Percentiles rank a stretch among this genome's conserved stretches.
Evolutionary conservation across 495 filamentous ascomycete species (phyloP).

Genomic region (Lophiotrema nucula): DNA sequence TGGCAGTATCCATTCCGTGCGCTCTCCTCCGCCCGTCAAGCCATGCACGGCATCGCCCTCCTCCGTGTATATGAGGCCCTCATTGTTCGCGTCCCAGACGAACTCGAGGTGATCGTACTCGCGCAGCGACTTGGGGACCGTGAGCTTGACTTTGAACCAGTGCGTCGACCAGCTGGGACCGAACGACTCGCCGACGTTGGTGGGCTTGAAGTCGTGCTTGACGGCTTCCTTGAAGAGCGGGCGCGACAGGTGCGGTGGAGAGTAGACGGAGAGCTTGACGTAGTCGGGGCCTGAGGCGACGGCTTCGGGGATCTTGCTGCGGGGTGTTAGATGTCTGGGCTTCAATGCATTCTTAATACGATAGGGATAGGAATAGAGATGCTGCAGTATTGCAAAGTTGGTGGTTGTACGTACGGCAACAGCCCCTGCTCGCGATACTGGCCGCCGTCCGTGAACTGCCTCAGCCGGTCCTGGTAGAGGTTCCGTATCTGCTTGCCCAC

Average conservation of each 20-base stretch:
- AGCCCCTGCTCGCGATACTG: conserved; percentile 81
- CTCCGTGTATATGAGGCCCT: conserved; percentile 86
- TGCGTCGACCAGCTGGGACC: conserved; percentile 98
- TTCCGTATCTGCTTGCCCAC: conserved; percentile 81
- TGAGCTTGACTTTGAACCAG: conserved; percentile 85
- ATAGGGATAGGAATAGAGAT: not conserved
- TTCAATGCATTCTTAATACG: not conserved
- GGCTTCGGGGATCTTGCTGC: conserved; percentile 73
- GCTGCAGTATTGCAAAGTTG: not conserved
- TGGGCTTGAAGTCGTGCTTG: conserved; percentile 72
- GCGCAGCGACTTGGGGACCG: conserved; percentile 67
- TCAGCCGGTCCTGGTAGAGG: conserved; percentile 84
- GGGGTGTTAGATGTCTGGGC: conserved; percentile 11
- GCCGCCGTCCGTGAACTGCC: conserved; percentile 72
- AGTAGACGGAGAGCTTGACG: conserved; percentile 85
- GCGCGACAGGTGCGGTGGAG: conserved; percentile 71
- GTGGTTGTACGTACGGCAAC: conserved; percentile 50
- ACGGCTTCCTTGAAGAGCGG: conserved; percentile 90
- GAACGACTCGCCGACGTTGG: conserved; percentile 73
- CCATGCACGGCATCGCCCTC: conserved; percentile 89
- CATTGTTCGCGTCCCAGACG: conserved; percentile 91
- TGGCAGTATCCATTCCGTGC: conserved; percentile 87
- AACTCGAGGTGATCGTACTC: conserved; percentile 81
- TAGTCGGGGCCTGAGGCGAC: conserved; percentile 67
- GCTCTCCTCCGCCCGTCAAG: conserved; percentile 85